phyloP scores from a whole-genome alignment of 345 rosid species.

The Erysimum cheiranthoides region DNA sequence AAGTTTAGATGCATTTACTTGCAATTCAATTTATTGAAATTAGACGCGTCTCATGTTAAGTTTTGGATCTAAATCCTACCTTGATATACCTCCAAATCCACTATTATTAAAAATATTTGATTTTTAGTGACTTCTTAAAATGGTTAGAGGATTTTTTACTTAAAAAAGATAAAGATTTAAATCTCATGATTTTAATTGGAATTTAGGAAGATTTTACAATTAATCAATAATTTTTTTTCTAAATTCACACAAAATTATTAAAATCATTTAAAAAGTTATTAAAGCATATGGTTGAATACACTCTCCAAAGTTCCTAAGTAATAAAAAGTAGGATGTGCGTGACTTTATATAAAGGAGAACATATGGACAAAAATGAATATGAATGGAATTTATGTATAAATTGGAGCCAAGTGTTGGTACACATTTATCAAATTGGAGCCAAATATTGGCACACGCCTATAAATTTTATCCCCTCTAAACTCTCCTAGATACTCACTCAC shows the following conservation, averaged over 20 bases:
- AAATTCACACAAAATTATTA: too few relatives aligned
- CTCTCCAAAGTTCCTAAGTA: not conserved
- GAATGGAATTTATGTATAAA: slow-evolving; percentile 40
- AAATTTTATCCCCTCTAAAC: not conserved
- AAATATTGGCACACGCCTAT: slow-evolving; percentile 45
- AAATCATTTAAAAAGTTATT: too few relatives aligned
- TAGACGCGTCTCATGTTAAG: not conserved
- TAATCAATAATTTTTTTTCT: too few relatives aligned
- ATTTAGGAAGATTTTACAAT: too few relatives aligned
- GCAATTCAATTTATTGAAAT: not conserved
- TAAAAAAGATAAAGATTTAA: too few relatives aligned
- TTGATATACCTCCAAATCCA: too few relatives aligned
- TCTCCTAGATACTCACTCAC: slow-evolving; percentile 21
- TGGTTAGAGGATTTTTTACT: too few relatives aligned
- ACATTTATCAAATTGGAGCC: slow-evolving; percentile 32
- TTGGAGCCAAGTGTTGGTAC: slow-evolving; percentile 44
- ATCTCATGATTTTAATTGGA: too few relatives aligned
- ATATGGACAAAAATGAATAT: slow-evolving; percentile 32
- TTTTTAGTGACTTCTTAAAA: too few relatives aligned
- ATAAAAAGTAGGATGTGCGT: slow-evolving; percentile 34
- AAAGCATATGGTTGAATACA: too few relatives aligned
- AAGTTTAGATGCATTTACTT: not conserved
- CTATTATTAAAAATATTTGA: too few relatives aligned
- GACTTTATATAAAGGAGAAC: slow-evolving; percentile 30
- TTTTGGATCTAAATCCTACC: too few relatives aligned